Conservation (phyloP, 2,329 filamentous ascomycete genomes). For the Colletotrichum lindemuthianum region DNA sequence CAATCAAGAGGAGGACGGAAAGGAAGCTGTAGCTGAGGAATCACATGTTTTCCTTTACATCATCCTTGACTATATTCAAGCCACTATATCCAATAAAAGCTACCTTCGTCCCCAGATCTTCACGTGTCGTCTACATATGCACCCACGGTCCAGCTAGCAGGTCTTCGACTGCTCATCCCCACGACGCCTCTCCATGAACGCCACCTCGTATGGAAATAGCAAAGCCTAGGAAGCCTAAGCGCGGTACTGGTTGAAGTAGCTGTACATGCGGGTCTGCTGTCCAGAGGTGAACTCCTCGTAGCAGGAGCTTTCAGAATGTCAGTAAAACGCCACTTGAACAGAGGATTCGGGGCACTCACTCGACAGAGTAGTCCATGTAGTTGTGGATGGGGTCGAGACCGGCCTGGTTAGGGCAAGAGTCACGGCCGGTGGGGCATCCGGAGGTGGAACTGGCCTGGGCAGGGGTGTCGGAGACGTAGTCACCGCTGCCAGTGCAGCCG, state of each 20-base stretch:
- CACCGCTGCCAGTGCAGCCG: slow-evolving; percentile 49
- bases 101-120: too few relatives aligned
- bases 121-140: too few relatives aligned
- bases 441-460: slow-evolving; percentile 44
- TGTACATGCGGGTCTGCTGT: slow-evolving; percentile 53
- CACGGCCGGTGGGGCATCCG: slow-evolving; percentile 50
- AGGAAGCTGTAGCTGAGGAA: too few relatives aligned
- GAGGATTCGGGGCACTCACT: slow-evolving; percentile 43
- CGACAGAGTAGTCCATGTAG: slow-evolving; percentile 54
- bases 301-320: slow-evolving; percentile 47
- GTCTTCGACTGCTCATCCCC: not conserved
- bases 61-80: too few relatives aligned
- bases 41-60: too few relatives aligned
- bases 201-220: not conserved
- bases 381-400: slow-evolving; percentile 51
- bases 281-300: slow-evolving; percentile 56
- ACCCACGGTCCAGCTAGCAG: too few relatives aligned
- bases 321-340: slow-evolving; percentile 32
- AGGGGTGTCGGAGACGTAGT: slow-evolving; percentile 54
- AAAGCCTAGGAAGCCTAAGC: not conserved
- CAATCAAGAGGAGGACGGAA: too few relatives aligned
- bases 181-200: not conserved
- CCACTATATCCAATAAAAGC: too few relatives aligned
- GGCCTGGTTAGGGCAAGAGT: slow-evolving; percentile 45
- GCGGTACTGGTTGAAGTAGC: slow-evolving; percentile 51